Base-by-base conservation (phyloP, 1,284 basidiomycete species). In the Afroboletus lepidellus region DNA sequence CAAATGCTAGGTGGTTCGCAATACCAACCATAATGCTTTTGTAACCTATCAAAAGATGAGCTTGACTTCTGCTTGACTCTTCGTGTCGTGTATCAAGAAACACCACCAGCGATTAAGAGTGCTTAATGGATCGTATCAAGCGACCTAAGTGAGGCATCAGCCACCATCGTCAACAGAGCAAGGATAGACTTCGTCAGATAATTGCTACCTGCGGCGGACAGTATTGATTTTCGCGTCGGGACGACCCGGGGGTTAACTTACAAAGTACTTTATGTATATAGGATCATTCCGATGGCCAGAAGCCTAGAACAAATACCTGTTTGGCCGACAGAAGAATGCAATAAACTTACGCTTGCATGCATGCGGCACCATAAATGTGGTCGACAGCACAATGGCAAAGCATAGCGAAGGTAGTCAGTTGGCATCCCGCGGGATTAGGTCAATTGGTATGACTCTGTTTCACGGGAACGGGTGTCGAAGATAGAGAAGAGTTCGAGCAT, bases 261-360 rank as follows among this genome's bases (percentile, higher is more conserved):
- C 61, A 29, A 61, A 15, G 16, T 2, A 38, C 42, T 60, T 60
- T 12, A 15, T 24, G 23, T 18, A 15, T 15, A 21, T 12, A 13
- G 20, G 37, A 15, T 63, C 59, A 0, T 39, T 23, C 15, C 3
- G 46, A 15, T 63, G 63, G 13, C 59, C n/a, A n/a, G n/a, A n/a
- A n/a, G n/a, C n/a, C n/a, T 60, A 3, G 13, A 18, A 18, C 16
- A 2, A 36, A 36, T 9, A 11, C 16, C 8, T n/a, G 32, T 5
- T 15, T 16, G 6, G 25, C 15, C 11, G 29, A 30, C 9, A n/a
- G 11, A 9, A 36, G n/a, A 8, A n/a, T 1, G 9, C n/a, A 16
- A 36, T 38, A 20, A 20, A 51, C 56, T 55, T 48, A 58, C 57
- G 59, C 47, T 42, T 60, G 58, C 57, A 54, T 55, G 30, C 58